These are phyloP conservation scores for Ogataea ganodermae DNA, from an alignment of 805 yeast genomes.

Conservation along the genomic window DNA sequence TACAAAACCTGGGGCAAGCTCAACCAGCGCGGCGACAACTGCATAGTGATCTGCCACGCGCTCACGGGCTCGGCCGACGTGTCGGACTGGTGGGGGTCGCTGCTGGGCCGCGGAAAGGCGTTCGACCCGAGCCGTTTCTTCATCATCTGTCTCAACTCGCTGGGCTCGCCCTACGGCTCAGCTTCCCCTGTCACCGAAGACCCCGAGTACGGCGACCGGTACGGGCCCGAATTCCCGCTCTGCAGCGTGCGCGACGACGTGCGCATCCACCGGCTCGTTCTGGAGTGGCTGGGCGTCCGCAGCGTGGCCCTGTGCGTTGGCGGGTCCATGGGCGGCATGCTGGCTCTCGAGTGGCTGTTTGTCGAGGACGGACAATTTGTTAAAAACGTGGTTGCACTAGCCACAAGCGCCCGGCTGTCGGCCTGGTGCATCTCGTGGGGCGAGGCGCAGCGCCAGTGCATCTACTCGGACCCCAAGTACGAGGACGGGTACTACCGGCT, in stretches of 20 bases:
- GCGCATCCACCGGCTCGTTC: slow-evolving; percentile 68
- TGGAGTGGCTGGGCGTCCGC: slow-evolving; percentile 79
- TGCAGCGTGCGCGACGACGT: slow-evolving; percentile 95
- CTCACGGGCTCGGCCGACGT: slow-evolving; percentile 95
- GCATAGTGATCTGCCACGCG: slow-evolving; percentile 92
- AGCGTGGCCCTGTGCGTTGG: slow-evolving; percentile 86
- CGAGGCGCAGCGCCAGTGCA: slow-evolving; percentile 95
- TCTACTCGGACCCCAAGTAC: slow-evolving; percentile 93
- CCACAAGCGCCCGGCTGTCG: slow-evolving; percentile 91
- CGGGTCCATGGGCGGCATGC: slow-evolving; percentile 99
- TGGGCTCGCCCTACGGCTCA: slow-evolving; percentile 96
- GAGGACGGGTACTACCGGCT: slow-evolving; percentile 82
- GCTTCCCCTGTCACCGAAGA: slow-evolving; percentile 88
- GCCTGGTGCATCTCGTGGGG: slow-evolving; percentile 99
- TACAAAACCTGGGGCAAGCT: slow-evolving; percentile 94
- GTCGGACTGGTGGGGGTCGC: slow-evolving; percentile 98
- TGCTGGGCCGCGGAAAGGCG: slow-evolving; percentile 81
- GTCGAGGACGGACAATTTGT: slow-evolving; percentile 63
- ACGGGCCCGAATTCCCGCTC: slow-evolving; percentile 94
- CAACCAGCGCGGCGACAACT: slow-evolving; percentile 69
- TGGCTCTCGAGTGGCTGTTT: slow-evolving; percentile 84
- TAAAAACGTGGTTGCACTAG: slow-evolving; percentile 72
- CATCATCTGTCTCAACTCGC: slow-evolving; percentile 84
- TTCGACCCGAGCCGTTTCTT: slow-evolving; percentile 89
- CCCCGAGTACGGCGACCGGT: slow-evolving; percentile 69